These are phyloP conservation scores for Fusarium domesticum DNA, from an alignment of 2,329 filamentous ascomycete genomes.

Conservation along the genomic window DNA sequence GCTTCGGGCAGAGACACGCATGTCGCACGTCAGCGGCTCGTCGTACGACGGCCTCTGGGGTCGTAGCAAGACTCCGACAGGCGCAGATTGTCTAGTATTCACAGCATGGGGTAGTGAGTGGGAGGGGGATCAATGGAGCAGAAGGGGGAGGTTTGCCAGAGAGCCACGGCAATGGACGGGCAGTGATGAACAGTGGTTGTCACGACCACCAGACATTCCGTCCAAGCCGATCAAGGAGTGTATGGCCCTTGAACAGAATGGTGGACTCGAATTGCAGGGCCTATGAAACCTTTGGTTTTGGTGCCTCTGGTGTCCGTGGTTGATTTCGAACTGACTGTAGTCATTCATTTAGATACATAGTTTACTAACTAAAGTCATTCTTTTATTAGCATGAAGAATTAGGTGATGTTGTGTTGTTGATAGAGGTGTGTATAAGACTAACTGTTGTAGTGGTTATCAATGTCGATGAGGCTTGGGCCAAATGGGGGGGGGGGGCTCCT, in stretches of 20 bases:
- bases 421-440: neutral
- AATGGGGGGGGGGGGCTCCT: too few relatives aligned
- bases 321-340: constrained; percentile 23
- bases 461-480: too few relatives aligned
- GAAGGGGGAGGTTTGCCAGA: constrained; percentile 6
- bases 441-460: too few relatives aligned
- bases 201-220: neutral
- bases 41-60: constrained; percentile 19
- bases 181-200: neutral
- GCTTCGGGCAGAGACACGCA: constrained; percentile 20
- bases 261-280: constrained; percentile 8
- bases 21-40: constrained; percentile 20
- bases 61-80: constrained; percentile 24
- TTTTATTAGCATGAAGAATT: constrained; percentile 8
- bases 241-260: neutral
- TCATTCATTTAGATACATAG: constrained; percentile 25
- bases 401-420: neutral
- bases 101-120: constrained; percentile 16
- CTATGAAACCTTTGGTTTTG: constrained; percentile 12
- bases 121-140: constrained; percentile 5
- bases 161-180: neutral
- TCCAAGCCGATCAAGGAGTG: neutral
- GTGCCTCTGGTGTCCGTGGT: constrained; percentile 17
- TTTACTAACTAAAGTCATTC: constrained; percentile 25
- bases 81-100: constrained; percentile 32